These are phyloP conservation scores for Metarhizium humberi DNA, from an alignment of 2,329 filamentous ascomycete genomes.

Conservation along the genomic window DNA sequence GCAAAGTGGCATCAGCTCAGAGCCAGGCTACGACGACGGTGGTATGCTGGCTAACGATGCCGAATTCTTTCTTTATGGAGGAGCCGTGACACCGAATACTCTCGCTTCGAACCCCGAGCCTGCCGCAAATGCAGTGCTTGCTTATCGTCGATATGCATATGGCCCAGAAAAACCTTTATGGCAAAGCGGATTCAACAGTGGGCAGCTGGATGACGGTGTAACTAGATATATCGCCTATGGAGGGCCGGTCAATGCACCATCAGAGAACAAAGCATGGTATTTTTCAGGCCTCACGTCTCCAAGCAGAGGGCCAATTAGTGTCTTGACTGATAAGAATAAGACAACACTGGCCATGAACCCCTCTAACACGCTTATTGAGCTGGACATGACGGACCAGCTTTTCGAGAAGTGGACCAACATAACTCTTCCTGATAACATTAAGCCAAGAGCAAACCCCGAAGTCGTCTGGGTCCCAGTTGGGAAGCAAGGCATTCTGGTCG, in stretches of 20 bases:
- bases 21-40: conserved; percentile 52
- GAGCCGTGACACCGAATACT: conserved; percentile 27
- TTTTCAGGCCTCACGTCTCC: conserved; percentile 53
- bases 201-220: conserved; percentile 32
- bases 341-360: conserved; percentile 31
- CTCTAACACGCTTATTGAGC: conserved; percentile 48
- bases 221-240: conserved; percentile 58
- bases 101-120: conserved; percentile 29
- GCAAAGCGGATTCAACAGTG: conserved; percentile 30
- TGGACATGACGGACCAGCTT: conserved; percentile 47
- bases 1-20: conserved; percentile 42
- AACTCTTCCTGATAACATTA: conserved; percentile 39
- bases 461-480: conserved; percentile 73
- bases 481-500: conserved; percentile 64
- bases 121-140: conserved; percentile 31
- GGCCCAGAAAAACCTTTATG: conserved; percentile 34
- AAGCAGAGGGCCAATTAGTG: conserved; percentile 38
- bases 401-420: conserved; percentile 46
- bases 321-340: conserved; percentile 19
- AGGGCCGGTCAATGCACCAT: conserved; percentile 53
- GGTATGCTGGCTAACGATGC: conserved; percentile 55
- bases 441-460: conserved; percentile 52
- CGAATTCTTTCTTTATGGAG: conserved; percentile 57
- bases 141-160: conserved; percentile 45
- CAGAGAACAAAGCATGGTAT: conserved; percentile 63